Base-by-base conservation (phyloP, 164 flowering plant species). In the Santalum album region DNA sequence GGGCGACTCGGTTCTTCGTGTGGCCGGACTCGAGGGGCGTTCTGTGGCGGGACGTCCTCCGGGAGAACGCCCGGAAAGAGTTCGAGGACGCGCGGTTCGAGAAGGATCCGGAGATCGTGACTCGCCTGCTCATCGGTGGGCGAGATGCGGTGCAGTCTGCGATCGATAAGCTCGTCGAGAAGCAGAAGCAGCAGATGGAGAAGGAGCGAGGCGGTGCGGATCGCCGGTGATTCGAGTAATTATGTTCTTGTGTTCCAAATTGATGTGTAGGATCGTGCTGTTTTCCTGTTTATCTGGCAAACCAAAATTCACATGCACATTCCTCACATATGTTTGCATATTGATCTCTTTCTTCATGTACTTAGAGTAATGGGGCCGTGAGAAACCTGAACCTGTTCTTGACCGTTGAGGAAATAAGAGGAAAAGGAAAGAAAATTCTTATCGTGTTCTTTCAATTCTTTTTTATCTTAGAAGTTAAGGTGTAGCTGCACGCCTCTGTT, bases 11-110 rank as follows among this genome's bases (percentile, higher is more conserved):
- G 24, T 87, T 75, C 72, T 87, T 84, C 70, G 50, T 55, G 53
- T 87, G 95, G 95, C 64, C 75, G 0, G 85, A 87, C 44, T 24
- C 79, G 7, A 63, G 68, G 1, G 95, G 95, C 22, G 65, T 66
- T 12, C 24, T 75, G 51, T 87, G 96, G 96, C 60, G 87, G 14
- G 96, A 87, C 51, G 64, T 82, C 2, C 72, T 87, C 40, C 72
- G 86, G 45, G 87, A 72, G 56, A 87, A 81, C 61, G 91, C 90
- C 6, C 62, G 92, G 54, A 79, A 61, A 59, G 91, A 84, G 72
- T 87, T 87, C 42, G 91, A 84, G 61, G 79, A 62, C 34, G 83
- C 91, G 6, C 69, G 84, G 43, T 79, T 76, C 45, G 96, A 87
- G 75, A 78, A 53, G 24, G 96, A 87, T 51, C 87, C 89, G 2